These are phyloP conservation scores for Helianthus tuberosus DNA, from an alignment of 129 eudicot genomes.

Conservation along the genomic window DNA sequence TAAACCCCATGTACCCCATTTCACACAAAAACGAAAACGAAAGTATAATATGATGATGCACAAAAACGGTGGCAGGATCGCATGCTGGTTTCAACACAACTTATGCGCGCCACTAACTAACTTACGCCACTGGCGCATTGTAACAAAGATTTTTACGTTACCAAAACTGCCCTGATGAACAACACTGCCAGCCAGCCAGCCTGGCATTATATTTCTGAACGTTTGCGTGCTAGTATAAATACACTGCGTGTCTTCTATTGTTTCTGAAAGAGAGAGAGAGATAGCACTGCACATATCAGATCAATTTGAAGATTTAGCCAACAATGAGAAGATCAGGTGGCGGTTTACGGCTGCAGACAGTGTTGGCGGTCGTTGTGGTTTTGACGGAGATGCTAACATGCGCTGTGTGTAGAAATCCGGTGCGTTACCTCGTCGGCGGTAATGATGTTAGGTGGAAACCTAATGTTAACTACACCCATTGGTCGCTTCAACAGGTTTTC, in stretches of 20 bases:
- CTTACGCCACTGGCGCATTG: slow-evolving; percentile 19
- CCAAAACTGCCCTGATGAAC: slow-evolving; percentile 6
- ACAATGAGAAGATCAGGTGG: slow-evolving; percentile 22
- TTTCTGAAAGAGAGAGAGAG: too few species aligned
- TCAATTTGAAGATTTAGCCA: not conserved
- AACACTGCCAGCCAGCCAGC: not conserved
- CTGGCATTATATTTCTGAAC: not conserved
- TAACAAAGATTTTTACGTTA: slow-evolving; percentile 2
- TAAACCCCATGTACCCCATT: too few species aligned
- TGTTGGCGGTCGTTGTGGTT: not conserved
- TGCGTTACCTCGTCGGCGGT: slow-evolving; percentile 48
- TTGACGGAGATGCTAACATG: slow-evolving; percentile 32
- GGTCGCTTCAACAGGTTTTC: slow-evolving; percentile 40
- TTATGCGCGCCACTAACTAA: slow-evolving; percentile 26
- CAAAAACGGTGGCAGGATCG: slow-evolving; percentile 19
- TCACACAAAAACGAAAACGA: too few species aligned
- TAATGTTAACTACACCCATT: slow-evolving; percentile 42
- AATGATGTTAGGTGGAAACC: slow-evolving; percentile 35
- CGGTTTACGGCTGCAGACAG: slow-evolving; percentile 20
- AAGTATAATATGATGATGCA: not conserved
- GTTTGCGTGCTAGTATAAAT: slow-evolving; percentile 21
- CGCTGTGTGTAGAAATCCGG: slow-evolving; percentile 28
- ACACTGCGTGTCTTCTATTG: not conserved
- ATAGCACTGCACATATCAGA: not conserved
- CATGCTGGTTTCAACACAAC: slow-evolving; percentile 19